Percentiles rank a stretch among this genome's conserved stretches.
These are phyloP conservation scores for Aspergillus nidulans DNA, from an alignment of 495 filamentous ascomycete genomes.

Conservation along the genomic window DNA sequence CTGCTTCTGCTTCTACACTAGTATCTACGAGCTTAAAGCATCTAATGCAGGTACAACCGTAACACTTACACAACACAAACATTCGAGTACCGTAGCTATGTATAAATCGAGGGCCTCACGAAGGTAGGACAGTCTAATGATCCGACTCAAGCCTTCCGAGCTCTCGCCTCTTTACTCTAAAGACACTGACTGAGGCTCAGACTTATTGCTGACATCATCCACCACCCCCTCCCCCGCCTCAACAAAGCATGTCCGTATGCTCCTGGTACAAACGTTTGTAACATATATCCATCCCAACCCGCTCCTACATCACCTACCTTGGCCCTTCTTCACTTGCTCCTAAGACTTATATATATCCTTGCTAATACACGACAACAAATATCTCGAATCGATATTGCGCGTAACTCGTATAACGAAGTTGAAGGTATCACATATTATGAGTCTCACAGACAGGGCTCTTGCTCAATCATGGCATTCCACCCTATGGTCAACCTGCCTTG, in stretches of 20 bases:
- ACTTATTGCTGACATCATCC: slow-evolving; percentile 38
- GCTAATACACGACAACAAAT: no score
- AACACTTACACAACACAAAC: background rate
- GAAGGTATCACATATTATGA: no score
- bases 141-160: background rate
- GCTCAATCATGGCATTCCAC: no score
- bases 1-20: background rate
- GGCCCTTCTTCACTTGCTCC: no score
- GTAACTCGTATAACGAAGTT: no score
- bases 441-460: no score
- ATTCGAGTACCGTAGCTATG: background rate
- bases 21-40: slow-evolving; percentile 7
- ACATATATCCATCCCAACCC: no score
- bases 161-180: background rate
- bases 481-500: no score
- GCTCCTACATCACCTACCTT: no score
- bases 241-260: background rate
- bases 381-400: no score
- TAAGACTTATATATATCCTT: no score
- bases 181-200: background rate
- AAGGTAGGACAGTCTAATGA: background rate
- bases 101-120: background rate
- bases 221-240: background rate
- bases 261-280: no score
- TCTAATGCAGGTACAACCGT: slow-evolving; percentile 10